Base-by-base conservation (phyloP, 2,329 filamentous ascomycete genomes). In the Botrytis aclada region DNA sequence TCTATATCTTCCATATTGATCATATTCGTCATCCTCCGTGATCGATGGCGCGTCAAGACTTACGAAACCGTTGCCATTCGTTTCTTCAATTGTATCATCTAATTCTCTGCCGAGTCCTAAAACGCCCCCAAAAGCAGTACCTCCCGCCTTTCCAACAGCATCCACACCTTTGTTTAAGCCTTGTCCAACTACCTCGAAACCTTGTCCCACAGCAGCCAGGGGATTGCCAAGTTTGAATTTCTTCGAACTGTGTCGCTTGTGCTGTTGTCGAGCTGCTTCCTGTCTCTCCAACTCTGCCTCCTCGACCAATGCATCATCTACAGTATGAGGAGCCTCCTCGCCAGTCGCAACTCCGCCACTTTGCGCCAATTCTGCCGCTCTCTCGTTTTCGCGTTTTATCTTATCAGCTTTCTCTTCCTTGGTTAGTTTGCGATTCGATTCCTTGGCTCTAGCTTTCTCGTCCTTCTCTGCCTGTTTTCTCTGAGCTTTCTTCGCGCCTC, bases 401-500 rank as follows among this genome's bases (percentile, higher is more conserved):
- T 75, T 77, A 45, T 81, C 73, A 22, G 80, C 83, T 70, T 83
- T 83, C 72, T 82, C 80, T 71, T 77, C 72, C 69, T 79, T 80
- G 1, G 75, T 78, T 16, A 74, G 72, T 61, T 76, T 77, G 4
- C 47, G 71, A 70, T 76, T 79, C n/a, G 84, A 82, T 72, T 86
- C 86, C 73, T 85, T 88, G n/a, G 90, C 88, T 1, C 84, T 83
- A n/a, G 78, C 82, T 67, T 84, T 83, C 73, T 81, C 78, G 8
- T 79, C 79, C 72, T 80, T 80, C 32, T 74, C 74, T 14, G 75
- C 81, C 78, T 89, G 85, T 80, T 95, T 92, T n/a, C 92, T 83
- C 77, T 98, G 90, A 22, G 89, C 90, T 80, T 91, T 93, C 80
- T 94, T 95, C 72, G 93, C 95, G 63, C 86, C 86, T 73, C 90